Base-by-base conservation (phyloP, 2,329 filamentous ascomycete genomes). In the Phyllosticta paracitricarpa region DNA sequence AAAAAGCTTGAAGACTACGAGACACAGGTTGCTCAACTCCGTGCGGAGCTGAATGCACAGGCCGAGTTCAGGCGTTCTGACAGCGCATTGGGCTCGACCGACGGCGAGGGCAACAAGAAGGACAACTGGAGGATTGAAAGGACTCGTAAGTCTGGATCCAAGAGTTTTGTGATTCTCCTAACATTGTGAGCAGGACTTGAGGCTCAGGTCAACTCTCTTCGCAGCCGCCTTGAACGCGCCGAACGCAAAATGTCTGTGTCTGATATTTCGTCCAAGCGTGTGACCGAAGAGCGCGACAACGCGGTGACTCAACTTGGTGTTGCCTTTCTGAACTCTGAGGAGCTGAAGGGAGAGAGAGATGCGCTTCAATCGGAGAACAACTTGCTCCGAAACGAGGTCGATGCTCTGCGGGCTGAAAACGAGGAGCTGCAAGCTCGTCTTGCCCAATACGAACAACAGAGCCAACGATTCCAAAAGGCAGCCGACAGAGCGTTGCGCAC, bases 241-340 rank as follows among this genome's bases (percentile, higher is more conserved):
- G 84, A 85, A 60, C 82, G 82, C 54, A 86, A 86, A 68, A 76
- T 82, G 25, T 83, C 81, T 63, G 78, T 84, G n/a, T 78, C 81
- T 40, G 84, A 88, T 57, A 84, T 85, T 58, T 81, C 85, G 64
- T 84, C 82, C 62, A 82, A 86, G 64, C 81, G 84, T 3, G 73
- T 88, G 52, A 78, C 79, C 2, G 79, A 82, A 30, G 87, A 89
- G 71, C 81, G 85, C 30, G 86, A 89, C 65, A 83, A 84, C 55
- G 81, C 87, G 48, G 77, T 87, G 56, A 80, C 79, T 58, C 85
- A 86, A 66, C 77, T 86, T 5, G 82, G 82, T 28, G 79, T 84
- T 57, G 84, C 84, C 4, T 85, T 82, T 58, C 77, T 79, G 61
- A 83, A 82, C 35, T 82, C 83, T 65, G 82, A 76, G 68, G 77